phyloP scores from a whole-genome alignment of 1,284 basidiomycete genomes.

The Tilletia indica region DNA sequence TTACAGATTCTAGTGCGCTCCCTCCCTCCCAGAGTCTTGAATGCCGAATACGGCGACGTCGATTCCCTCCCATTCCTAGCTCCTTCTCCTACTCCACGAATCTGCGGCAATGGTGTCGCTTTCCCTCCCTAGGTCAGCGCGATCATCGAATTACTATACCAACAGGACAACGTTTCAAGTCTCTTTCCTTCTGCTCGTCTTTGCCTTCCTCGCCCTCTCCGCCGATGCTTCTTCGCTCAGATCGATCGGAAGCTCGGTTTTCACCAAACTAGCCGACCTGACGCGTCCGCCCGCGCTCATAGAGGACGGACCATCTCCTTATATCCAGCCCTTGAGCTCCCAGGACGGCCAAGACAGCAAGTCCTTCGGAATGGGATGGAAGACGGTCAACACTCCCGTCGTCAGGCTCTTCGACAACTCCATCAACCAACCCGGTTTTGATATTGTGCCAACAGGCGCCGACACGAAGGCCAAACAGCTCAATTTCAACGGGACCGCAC shows the following conservation, averaged over 20 bases:
- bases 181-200: background rate
- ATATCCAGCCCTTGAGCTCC: background rate
- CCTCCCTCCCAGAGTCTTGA: no score
- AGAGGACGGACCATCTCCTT: conserved; percentile 15
- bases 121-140: no score
- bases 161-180: background rate
- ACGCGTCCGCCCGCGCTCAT: conserved; percentile 8
- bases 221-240: conserved; percentile 5
- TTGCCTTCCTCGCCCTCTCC: background rate
- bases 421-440: conserved; percentile 14
- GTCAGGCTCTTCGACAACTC: background rate
- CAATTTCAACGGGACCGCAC: background rate
- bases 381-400: conserved; percentile 11
- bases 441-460: background rate
- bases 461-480: background rate
- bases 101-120: no score
- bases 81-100: no score
- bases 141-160: no score
- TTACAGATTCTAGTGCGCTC: no score
- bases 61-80: no score
- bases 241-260: conserved; percentile 24
- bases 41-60: no score
- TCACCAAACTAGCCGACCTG: conserved; percentile 32
- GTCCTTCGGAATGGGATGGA: background rate
- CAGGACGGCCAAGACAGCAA: background rate